These are phyloP conservation scores for Sarocladiaceae sp. DNA, from an alignment of 2,329 filamentous ascomycete species.

Conservation along the genomic window DNA sequence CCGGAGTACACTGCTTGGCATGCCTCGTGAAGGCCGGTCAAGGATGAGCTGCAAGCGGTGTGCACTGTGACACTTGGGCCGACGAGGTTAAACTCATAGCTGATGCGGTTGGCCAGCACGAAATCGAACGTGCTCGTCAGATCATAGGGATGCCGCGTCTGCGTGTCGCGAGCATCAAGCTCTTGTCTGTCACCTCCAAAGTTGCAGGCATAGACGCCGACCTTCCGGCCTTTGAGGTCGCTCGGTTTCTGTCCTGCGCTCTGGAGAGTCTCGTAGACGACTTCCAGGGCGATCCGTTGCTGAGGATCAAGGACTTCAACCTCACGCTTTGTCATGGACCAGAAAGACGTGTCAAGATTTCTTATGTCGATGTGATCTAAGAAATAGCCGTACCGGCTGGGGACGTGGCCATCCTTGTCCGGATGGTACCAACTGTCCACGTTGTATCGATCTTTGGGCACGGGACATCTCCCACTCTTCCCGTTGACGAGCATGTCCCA, in stretches of 20 bases:
- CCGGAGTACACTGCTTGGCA: conserved; percentile 39
- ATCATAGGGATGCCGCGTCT: not conserved
- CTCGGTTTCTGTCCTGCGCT: conserved; percentile 37
- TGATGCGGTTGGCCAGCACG: conserved; percentile 46
- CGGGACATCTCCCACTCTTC: conserved; percentile 7
- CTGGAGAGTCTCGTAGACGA: conserved; percentile 29
- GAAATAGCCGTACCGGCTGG: conserved; percentile 10
- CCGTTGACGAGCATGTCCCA: conserved; percentile 27
- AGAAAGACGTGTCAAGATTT: conserved; percentile 18
- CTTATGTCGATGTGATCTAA: conserved; percentile 16
- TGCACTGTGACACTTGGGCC: conserved; percentile 45
- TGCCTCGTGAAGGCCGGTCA: conserved; percentile 41
- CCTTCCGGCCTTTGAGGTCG: conserved; percentile 35
- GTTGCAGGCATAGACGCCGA: conserved; percentile 44
- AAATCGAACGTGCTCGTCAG: conserved; percentile 20
- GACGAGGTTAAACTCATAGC: conserved; percentile 45
- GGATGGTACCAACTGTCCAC: conserved; percentile 11
- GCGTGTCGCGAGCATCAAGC: not conserved
- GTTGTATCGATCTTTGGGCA: conserved; percentile 14
- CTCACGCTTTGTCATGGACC: conserved; percentile 19
- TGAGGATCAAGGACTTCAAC: conserved; percentile 25
- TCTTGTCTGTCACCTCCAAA: conserved; percentile 38
- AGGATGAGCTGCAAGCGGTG: conserved; percentile 42
- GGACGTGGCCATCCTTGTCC: too few relatives aligned
- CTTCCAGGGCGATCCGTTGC: conserved; percentile 28